These are phyloP conservation scores for Rosa chinensis DNA, from an alignment of 306 rosid genomes.

Conservation along the genomic window DNA sequence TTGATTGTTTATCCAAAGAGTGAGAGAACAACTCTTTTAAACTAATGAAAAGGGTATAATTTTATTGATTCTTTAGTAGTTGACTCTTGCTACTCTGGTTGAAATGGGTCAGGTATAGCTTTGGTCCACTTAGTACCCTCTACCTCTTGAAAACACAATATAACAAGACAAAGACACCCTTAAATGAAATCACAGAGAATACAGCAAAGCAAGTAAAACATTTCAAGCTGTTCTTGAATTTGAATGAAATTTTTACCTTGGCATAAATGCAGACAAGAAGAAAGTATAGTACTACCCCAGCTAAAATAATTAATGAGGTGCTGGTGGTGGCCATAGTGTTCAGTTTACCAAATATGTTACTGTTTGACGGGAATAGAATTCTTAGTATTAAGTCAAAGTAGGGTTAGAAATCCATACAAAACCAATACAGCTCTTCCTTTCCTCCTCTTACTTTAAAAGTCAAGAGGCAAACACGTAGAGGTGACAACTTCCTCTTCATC, in stretches of 20 bases:
- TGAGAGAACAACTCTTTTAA: conserved; percentile 13
- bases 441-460: conserved; percentile 50
- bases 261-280: neutral
- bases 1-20: conserved; percentile 18
- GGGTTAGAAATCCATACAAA: conserved; percentile 42
- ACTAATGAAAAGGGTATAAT: conserved; percentile 13
- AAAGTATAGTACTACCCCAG: neutral
- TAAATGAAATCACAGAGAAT: conserved; percentile 30
- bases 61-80: conserved; percentile 55
- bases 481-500: conserved; percentile 51
- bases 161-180: conserved; percentile 52
- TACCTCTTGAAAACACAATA: conserved; percentile 42
- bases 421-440: conserved; percentile 16
- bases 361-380: conserved; percentile 14
- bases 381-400: conserved; percentile 55
- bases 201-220: conserved; percentile 22
- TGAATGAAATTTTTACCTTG: neutral
- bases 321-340: conserved; percentile 24
- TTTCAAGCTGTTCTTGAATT: neutral
- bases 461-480: conserved; percentile 48
- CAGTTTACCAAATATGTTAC: conserved; percentile 21
- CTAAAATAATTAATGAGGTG: conserved; percentile 3
- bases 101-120: conserved; percentile 51
- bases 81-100: conserved; percentile 59
- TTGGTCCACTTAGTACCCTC: conserved; percentile 54